Evolutionary conservation across 2,329 filamentous ascomycete species (phyloP), one percentile per base, ranked within the genome.

Genomic region (Hymenoscyphus scutula): DNA sequence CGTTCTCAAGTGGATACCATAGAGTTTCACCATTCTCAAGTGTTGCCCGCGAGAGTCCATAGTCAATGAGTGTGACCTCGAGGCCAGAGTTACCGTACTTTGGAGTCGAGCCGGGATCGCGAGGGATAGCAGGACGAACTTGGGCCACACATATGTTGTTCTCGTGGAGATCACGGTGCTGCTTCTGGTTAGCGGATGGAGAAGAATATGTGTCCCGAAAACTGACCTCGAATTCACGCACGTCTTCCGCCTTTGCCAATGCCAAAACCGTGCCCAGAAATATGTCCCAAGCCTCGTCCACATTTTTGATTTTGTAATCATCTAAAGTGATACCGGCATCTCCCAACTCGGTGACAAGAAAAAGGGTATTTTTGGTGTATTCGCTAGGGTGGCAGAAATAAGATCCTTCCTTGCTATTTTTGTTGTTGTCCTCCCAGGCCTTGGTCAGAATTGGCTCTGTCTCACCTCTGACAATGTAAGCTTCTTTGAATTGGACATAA

Each of bases 131-230:
- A 41, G 11, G 19, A 11, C 55, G 30, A 10, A 25, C 15, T 27
- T 48, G 30, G 45, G 37, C 53, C 10, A 88, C 79, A 65, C 86
- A 88, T 17, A 89, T 74, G 66, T 89, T 88, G 4, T 85, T 85
- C 66, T 89, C 85, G 67, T 89, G 86, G 3, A 89, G 77, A 68
- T 89, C 86, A 5, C 86, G 83, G 68, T 89, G 86, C 84, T 87
- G 64, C 5, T 53, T 29, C 61, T 17, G 55, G 54, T 58, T 19
- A 19, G 17, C 11, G 23, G 10, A 32, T 34, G 8, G 10, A 11
- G 19, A 23, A 41, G 11, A 55, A 41, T 17, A 8, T 45, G 13
- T 17, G 27, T 23, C 13, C 53, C 7, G 38, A 48, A 32, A 5
- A 48, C 76, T 61, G 73, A 85, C 84, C 79, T 89, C 86, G 61